These are phyloP conservation scores for Teratosphaeria nubilosa DNA, from an alignment of 2,329 filamentous ascomycete genomes.

Conservation along the genomic window DNA sequence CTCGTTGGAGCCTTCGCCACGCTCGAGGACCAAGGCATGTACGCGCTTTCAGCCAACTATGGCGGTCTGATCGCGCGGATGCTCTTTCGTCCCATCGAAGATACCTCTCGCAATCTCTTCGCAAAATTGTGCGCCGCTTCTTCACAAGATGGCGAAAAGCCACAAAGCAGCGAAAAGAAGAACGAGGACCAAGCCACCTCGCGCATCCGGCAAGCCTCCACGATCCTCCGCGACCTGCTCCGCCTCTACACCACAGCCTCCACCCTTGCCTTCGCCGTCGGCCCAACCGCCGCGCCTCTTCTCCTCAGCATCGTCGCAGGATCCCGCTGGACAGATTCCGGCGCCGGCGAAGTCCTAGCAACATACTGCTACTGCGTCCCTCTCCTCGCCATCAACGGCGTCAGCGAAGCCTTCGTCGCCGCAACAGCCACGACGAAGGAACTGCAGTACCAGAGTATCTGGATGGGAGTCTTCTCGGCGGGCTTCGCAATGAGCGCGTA, in stretches of 20 bases:
- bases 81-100: slow-evolving; percentile 89
- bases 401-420: slow-evolving; percentile 85
- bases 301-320: slow-evolving; percentile 70
- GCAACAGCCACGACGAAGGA: slow-evolving; percentile 69
- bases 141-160: neutral
- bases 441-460: slow-evolving; percentile 65
- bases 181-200: neutral
- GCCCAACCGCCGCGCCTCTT: slow-evolving; percentile 63
- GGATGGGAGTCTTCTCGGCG: slow-evolving; percentile 74
- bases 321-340: slow-evolving; percentile 60
- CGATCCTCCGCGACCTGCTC: slow-evolving; percentile 54
- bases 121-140: slow-evolving; percentile 58
- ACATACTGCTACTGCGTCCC: slow-evolving; percentile 90
- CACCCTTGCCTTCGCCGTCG: slow-evolving; percentile 56
- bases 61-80: slow-evolving; percentile 80
- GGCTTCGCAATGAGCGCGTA: slow-evolving; percentile 68
- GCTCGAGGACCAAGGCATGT: slow-evolving; percentile 75
- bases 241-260: slow-evolving; percentile 67
- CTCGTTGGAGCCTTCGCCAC: slow-evolving; percentile 71
- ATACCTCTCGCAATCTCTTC: slow-evolving; percentile 83
- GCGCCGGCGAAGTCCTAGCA: slow-evolving; percentile 63
- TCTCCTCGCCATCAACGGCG: slow-evolving; percentile 80
- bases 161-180: neutral
- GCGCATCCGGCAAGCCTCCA: slow-evolving; percentile 29
- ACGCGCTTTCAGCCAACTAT: slow-evolving; percentile 86